A percentile compares a stretch with the other conserved stretches of the same genome.
These are phyloP conservation scores for Xylaria palmicola DNA, from an alignment of 495 filamentous ascomycete species.

Conservation along the genomic window DNA sequence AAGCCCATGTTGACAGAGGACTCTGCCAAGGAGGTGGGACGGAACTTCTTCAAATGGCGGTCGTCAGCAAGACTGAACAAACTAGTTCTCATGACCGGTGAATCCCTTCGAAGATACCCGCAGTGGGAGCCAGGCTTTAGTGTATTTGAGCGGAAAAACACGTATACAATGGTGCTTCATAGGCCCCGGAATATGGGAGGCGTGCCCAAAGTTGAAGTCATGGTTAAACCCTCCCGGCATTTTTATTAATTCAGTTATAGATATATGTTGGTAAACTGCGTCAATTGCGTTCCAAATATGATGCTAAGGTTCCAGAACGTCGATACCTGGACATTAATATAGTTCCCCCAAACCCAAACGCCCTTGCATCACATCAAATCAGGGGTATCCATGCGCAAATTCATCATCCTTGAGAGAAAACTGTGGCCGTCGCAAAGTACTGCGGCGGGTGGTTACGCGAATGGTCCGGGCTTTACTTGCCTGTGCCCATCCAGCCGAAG, in stretches of 20 bases:
- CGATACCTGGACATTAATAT: no score
- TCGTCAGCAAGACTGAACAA: background rate
- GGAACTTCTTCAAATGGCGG: background rate
- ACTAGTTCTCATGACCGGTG: slow-evolving; percentile 1
- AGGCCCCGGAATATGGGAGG: background rate
- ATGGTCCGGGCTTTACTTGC: background rate
- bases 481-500: slow-evolving; percentile 32
- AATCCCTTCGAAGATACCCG: slow-evolving; percentile 5
- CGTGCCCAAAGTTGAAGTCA: background rate
- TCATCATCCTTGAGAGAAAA: no score
- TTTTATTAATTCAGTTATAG: background rate
- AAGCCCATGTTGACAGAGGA: background rate
- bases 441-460: no score
- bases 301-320: no score
- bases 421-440: no score
- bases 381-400: no score
- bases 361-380: no score
- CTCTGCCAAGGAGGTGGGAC: background rate
- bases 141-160: background rate
- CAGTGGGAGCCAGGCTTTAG: slow-evolving; percentile 1
- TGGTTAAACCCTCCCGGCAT: background rate
- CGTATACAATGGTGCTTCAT: background rate
- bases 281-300: no score
- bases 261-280: no score
- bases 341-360: no score